phyloP scores from a whole-genome alignment of 192 early-diverging fungal species.

The Backusella luteola region DNA sequence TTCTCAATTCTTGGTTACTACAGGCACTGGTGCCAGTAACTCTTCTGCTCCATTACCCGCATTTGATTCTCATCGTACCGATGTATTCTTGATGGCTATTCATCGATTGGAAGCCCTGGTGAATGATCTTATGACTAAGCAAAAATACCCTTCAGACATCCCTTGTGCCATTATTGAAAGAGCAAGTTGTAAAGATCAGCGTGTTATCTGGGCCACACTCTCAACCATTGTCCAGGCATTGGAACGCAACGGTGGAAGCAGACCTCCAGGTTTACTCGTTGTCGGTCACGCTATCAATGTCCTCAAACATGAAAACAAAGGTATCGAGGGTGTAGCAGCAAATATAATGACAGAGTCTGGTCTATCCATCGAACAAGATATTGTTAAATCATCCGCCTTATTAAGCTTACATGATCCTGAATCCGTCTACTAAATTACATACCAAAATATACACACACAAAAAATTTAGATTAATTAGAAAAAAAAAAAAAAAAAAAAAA shows the following conservation, averaged over 20 bases:
- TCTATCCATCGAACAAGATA: neutral
- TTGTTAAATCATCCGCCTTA: neutral
- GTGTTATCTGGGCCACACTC: conserved; percentile 69
- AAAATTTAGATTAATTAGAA: neutral
- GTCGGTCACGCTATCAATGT: conserved; percentile 57
- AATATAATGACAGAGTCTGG: neutral
- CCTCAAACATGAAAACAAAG: conserved; percentile 20
- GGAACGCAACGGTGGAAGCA: conserved; percentile 59
- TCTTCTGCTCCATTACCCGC: conserved; percentile 62
- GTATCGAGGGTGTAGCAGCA: conserved; percentile 18
- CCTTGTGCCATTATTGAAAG: conserved; percentile 86
- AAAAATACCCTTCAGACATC: conserved; percentile 63
- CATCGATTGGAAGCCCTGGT: conserved; percentile 63
- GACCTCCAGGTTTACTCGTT: conserved; percentile 77
- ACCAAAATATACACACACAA: neutral
- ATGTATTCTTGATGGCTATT: conserved; percentile 78
- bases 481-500: neutral
- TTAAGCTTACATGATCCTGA: conserved; percentile 35
- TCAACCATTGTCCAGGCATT: conserved; percentile 62
- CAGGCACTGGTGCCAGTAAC: conserved; percentile 66
- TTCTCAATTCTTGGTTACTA: conserved; percentile 70
- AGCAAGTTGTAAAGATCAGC: conserved; percentile 73
- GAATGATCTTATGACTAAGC: conserved; percentile 49
- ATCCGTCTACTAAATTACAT: conserved; percentile 18
- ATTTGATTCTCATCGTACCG: conserved; percentile 59